Conservation (phyloP, 495 filamentous ascomycete species). For the Hyaloscypha hepaticicola region DNA sequence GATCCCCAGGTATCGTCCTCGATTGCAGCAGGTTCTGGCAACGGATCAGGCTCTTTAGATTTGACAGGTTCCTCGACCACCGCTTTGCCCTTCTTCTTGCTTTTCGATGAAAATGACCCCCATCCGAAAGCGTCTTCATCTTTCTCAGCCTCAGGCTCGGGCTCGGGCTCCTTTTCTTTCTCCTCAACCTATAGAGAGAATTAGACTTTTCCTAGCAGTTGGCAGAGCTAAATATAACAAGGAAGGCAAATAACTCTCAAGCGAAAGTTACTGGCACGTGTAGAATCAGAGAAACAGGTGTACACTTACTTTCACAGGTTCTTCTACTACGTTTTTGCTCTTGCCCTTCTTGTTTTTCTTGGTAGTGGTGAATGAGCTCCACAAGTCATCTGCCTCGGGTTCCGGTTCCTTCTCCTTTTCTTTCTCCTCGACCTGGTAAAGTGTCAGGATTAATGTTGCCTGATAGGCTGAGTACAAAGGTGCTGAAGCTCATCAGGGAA, state of each 20-base stretch:
- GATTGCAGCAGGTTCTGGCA: slow-evolving; percentile 29
- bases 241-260: not conserved
- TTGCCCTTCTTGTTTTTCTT: slow-evolving; percentile 39
- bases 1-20: slow-evolving; percentile 37
- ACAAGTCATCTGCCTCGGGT: slow-evolving; percentile 15
- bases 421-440: slow-evolving; percentile 12
- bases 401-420: slow-evolving; percentile 18
- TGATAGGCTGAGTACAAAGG: too few species aligned
- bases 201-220: slow-evolving; percentile 31
- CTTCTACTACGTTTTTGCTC: slow-evolving; percentile 24
- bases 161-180: slow-evolving; percentile 7
- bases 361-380: slow-evolving; percentile 31
- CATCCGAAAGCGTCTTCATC: slow-evolving; percentile 30
- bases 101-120: slow-evolving; percentile 33
- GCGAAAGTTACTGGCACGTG: not conserved
- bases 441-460: not conserved
- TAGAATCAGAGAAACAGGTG: not conserved
- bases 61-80: slow-evolving; percentile 20
- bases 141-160: not conserved
- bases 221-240: not conserved
- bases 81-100: slow-evolving; percentile 37
- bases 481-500: too few species aligned
- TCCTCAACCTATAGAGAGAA: slow-evolving; percentile 19
- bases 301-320: slow-evolving; percentile 1
- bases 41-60: slow-evolving; percentile 19